Evolutionary conservation across 202 grass and related monocot genomes (phyloP).

Genomic region (Saccharum hybrid): DNA sequence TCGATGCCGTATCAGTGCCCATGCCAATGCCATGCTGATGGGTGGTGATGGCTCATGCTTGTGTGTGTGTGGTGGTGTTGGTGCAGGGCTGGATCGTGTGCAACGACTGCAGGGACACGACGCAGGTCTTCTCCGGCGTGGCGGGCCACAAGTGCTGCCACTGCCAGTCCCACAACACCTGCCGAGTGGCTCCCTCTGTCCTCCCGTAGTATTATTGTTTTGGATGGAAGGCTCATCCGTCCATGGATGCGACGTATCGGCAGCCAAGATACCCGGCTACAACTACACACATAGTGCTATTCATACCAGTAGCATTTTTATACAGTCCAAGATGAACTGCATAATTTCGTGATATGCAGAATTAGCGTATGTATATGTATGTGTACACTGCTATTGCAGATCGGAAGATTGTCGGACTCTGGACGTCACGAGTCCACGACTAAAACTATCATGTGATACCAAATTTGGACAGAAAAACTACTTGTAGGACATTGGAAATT

Average conservation of each 20-base stretch:
- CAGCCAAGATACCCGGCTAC: no score
- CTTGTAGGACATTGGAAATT: not conserved
- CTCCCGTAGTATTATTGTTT: conserved; percentile 40
- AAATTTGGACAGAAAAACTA: not conserved
- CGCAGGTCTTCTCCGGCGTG: conserved; percentile 55
- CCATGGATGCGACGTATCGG: not conserved
- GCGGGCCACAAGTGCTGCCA: conserved; percentile 69
- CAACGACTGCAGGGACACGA: conserved; percentile 74
- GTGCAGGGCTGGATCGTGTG: conserved; percentile 71
- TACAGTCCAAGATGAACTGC: conserved; percentile 10
- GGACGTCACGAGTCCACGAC: not conserved
- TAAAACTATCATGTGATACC: not conserved
- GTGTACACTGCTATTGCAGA: not conserved
- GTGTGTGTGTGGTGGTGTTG: not conserved
- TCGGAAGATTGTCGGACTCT: not conserved
- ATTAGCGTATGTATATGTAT: not conserved
- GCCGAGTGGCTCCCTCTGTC: conserved; percentile 57
- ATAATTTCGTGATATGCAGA: not conserved
- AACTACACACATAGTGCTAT: not conserved
- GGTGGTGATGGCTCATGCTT: no score
- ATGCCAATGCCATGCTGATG: not conserved
- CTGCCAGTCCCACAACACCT: conserved; percentile 72
- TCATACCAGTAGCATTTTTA: not conserved
- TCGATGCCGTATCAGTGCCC: not conserved
- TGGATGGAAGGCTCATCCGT: not conserved